Evolutionary conservation across 73 alveolate genomes (phyloP).

Genomic region (Paramecium tetraurelia): DNA sequence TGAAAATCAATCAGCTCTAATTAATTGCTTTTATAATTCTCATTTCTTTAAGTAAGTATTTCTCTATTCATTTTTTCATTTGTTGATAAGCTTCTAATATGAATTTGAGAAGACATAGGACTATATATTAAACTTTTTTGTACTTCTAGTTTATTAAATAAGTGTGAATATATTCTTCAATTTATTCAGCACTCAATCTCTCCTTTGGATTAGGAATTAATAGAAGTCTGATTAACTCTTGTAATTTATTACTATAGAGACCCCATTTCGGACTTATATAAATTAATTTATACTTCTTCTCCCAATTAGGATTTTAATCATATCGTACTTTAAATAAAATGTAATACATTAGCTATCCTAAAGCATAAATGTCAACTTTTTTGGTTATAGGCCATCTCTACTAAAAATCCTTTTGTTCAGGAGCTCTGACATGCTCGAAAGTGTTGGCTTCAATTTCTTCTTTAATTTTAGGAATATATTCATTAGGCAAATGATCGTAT

Average conservation of each 20-base stretch:
- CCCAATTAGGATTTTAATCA: slow-evolving; percentile 14
- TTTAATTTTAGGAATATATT: not conserved
- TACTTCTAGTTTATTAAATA: not conserved
- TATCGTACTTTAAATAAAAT: slow-evolving; percentile 10
- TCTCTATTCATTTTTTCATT: not conserved
- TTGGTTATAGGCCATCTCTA: slow-evolving; percentile 4
- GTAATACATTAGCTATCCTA: slow-evolving; percentile 49
- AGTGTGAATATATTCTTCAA: not conserved
- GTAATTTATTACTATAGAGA: not conserved
- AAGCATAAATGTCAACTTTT: slow-evolving; percentile 55
- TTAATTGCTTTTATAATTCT: not conserved
- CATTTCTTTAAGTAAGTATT: not conserved
- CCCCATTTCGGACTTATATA: slow-evolving; percentile 18
- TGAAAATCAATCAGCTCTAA: not conserved
- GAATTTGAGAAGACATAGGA: not conserved
- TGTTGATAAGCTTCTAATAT: not conserved
- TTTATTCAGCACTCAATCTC: not conserved
- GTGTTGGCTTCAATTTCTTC: slow-evolving; percentile 50
- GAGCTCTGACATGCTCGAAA: slow-evolving; percentile 46
- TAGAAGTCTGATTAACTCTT: not conserved
- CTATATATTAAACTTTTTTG: not conserved
- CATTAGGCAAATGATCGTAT: not conserved
- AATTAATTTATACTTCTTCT: not conserved
- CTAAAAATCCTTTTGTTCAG: slow-evolving; percentile 16
- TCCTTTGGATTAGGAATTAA: not conserved